Base-by-base conservation (phyloP, 2,329 filamentous ascomycete genomes). In the Penicillium sp. region DNA sequence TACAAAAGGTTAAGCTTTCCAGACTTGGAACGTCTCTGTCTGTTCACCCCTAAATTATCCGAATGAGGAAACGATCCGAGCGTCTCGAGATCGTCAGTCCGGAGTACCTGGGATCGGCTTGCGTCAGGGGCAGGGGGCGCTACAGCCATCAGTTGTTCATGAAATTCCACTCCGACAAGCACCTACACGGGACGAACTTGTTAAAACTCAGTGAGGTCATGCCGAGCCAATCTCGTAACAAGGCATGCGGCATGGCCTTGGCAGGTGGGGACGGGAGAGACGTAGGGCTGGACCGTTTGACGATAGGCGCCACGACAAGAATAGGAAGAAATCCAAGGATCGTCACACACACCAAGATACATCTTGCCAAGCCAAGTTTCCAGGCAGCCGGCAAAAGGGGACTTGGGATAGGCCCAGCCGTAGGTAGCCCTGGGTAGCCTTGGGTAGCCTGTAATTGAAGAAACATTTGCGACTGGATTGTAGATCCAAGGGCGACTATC, bases 311-410 rank as follows among this genome's bases (percentile, higher is more conserved):
- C 47, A 55, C 49, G 40, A 27, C 15, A 27, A 27, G 15, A 41
- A 18, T 18, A 18, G 25, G 28, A 6, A 23, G 10, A 33, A 1
- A 13, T 25, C 46, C 41, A 24, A 43, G 41, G 24, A 25, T 38
- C 42, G 32, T 39, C 40, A 20, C 46, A 42, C 46, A 42, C 29
- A 51, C 29, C 7, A 23, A 43, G 41, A 38, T 27, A 10, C 39
- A 37, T 31, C 20, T 31, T 53, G 45, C 46, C 43, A 46, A 55
- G 50, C 40, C 15, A 40, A 33, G 15, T 44, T 8, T 32, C 56
- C 32, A 61, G 59, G 59, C 59, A 61, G 44, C 59, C 35, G 52
- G 56, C 47, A 61, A 61, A 61, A 41, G 50, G 44, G 37, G 40
- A 33, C 8, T 35, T 37, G 33, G 47, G 54, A 60, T 59, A 58